Conservation (phyloP, 176 grass and related monocot genomes). For the Stipa capillata region DNA sequence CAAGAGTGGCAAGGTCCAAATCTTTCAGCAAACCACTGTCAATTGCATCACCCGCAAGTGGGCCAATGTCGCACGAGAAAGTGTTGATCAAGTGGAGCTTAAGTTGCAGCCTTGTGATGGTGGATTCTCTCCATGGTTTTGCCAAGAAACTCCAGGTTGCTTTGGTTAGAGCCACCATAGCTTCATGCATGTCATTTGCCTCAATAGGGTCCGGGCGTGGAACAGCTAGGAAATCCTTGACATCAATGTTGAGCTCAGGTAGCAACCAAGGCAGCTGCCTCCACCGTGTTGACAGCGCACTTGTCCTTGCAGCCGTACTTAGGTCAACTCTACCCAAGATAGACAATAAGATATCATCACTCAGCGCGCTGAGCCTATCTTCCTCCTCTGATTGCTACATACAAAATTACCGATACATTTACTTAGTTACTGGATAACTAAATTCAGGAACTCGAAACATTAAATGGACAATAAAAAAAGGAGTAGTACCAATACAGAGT, state of each 20-base stretch:
- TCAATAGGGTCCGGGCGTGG: no score
- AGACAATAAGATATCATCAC: background rate
- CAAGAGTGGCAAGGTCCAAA: background rate
- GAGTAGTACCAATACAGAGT: no score
- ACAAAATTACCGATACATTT: background rate
- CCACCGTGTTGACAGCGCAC: background rate
- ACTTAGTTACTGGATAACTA: no score
- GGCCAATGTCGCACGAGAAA: background rate
- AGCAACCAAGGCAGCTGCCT: background rate
- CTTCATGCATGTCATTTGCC: background rate
- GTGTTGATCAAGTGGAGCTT: background rate
- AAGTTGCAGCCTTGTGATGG: background rate
- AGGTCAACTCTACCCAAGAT: background rate
- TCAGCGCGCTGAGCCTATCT: background rate
- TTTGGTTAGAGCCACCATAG: background rate
- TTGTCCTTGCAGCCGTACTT: background rate
- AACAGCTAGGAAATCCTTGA: background rate
- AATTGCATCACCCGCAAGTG: background rate
- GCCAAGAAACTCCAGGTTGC: background rate
- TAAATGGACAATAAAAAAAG: no score
- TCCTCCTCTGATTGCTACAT: background rate
- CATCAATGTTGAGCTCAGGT: background rate
- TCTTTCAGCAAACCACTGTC: background rate
- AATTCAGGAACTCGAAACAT: background rate
- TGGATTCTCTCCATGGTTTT: background rate